Percentiles rank a stretch among this genome's conserved stretches.
Evolutionary conservation across 306 rosid species (phyloP).

Genomic region (Cercis canadensis): DNA sequence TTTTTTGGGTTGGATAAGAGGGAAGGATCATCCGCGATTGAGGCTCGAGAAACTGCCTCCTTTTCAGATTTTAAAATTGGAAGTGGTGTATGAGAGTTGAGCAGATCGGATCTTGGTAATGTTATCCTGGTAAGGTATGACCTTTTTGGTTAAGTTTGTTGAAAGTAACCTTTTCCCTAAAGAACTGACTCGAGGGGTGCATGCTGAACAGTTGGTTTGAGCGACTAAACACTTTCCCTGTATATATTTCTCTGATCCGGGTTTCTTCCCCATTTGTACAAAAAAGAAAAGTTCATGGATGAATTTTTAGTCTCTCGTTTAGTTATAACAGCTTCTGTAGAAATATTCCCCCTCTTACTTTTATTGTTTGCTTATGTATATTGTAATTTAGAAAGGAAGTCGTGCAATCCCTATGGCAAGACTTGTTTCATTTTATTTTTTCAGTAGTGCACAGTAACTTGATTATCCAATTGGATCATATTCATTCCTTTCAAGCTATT

Average conservation of each 20-base stretch:
- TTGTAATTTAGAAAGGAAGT: constrained; percentile 28
- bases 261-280: constrained; percentile 49
- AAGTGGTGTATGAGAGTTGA: constrained; percentile 48
- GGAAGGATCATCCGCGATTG: constrained; percentile 69
- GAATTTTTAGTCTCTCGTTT: constrained; percentile 31
- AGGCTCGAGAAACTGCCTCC: constrained; percentile 60
- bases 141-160: constrained; percentile 41
- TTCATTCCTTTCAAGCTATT: too few relatives aligned
- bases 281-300: constrained; percentile 43
- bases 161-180: constrained; percentile 45
- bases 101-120: constrained; percentile 26
- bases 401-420: background rate
- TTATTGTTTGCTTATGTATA: constrained; percentile 37
- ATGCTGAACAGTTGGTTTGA: constrained; percentile 40
- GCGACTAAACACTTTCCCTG: constrained; percentile 44
- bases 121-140: constrained; percentile 28
- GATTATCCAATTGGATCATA: too few relatives aligned
- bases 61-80: constrained; percentile 71
- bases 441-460: too few relatives aligned
- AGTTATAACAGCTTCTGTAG: constrained; percentile 37
- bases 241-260: constrained; percentile 46
- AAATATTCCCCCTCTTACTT: constrained; percentile 22
- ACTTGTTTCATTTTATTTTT: too few relatives aligned
- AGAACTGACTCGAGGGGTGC: constrained; percentile 54
- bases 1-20: constrained; percentile 91